phyloP scores from a whole-genome alignment of 1,284 basidiomycete genomes.

The Grifola frondosa region DNA sequence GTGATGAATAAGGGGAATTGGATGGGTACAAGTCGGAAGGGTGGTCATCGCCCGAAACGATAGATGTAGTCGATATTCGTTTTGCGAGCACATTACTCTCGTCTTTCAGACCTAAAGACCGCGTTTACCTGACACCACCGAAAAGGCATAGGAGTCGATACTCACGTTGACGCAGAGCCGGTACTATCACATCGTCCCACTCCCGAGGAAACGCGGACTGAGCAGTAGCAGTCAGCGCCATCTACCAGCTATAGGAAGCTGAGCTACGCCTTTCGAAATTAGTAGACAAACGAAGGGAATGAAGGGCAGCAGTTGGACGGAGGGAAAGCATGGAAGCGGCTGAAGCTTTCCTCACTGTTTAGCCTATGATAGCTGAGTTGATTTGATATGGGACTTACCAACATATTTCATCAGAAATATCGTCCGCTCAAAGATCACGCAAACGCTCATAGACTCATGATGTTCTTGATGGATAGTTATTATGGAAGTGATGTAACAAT shows the following conservation, averaged over 20 bases:
- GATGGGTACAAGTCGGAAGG: conserved; percentile 22
- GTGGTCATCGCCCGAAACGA: conserved; percentile 48
- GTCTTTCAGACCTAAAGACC: conserved; percentile 61
- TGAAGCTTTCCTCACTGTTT: no score
- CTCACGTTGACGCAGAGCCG: conserved; percentile 67
- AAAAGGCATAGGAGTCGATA: conserved; percentile 12
- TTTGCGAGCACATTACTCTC: conserved; percentile 71
- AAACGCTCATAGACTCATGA: no score
- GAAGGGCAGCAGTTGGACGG: conserved; percentile 25
- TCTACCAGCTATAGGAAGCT: conserved; percentile 20
- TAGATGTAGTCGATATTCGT: conserved; percentile 70
- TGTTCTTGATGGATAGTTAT: no score
- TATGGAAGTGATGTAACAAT: no score
- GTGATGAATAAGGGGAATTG: conserved; percentile 15
- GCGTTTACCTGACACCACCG: conserved; percentile 1
- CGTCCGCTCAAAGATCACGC: no score
- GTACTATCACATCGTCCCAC: conserved; percentile 73
- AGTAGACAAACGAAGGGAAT: conserved; percentile 22
- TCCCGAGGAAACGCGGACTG: conserved; percentile 52
- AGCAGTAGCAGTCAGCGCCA: conserved; percentile 41
- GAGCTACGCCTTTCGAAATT: conserved; percentile 20
- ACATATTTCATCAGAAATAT: no score
- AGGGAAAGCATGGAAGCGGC: no score
- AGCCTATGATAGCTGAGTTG: no score
- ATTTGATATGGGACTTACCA: no score